Conservation (phyloP, 352 stramenopile species). For the Phytophthora hibernalis region DNA sequence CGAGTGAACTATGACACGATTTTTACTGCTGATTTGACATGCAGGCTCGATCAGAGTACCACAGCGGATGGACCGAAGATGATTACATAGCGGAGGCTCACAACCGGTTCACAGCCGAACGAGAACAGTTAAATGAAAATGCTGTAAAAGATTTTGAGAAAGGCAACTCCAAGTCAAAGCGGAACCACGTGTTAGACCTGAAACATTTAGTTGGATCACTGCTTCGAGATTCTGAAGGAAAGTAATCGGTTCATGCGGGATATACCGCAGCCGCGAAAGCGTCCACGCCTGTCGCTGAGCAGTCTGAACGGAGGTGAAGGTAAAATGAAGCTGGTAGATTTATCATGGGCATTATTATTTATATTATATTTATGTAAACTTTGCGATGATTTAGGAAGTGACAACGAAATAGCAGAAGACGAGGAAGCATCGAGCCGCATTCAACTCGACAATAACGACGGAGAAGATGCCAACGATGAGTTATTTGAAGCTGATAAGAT, state of each 20-base stretch:
- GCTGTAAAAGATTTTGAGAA: neutral
- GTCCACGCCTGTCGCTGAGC: no score
- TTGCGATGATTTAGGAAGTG: no score
- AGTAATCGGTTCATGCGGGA: slow-evolving; percentile 7
- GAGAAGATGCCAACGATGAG: neutral
- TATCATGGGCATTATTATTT: neutral
- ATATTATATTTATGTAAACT: no score
- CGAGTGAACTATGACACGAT: no score
- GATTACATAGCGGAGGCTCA: slow-evolving; percentile 2
- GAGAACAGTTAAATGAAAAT: slow-evolving; percentile 11
- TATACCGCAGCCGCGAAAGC: no score
- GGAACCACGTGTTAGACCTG: slow-evolving; percentile 2
- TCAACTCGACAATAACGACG: neutral
- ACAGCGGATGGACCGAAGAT: neutral
- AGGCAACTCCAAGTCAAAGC: neutral
- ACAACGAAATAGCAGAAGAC: no score
- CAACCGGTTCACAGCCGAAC: slow-evolving; percentile 15
- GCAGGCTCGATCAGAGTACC: neutral
- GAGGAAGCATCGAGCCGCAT: no score
- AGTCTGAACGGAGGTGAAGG: no score
- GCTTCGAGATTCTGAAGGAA: neutral
- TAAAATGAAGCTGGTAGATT: no score
- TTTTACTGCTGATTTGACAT: neutral
- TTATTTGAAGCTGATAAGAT: neutral
- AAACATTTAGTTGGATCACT: slow-evolving; percentile 9